phyloP scores from a whole-genome alignment of 257 asterid genomes.

The Jacaranda mimosifolia region DNA sequence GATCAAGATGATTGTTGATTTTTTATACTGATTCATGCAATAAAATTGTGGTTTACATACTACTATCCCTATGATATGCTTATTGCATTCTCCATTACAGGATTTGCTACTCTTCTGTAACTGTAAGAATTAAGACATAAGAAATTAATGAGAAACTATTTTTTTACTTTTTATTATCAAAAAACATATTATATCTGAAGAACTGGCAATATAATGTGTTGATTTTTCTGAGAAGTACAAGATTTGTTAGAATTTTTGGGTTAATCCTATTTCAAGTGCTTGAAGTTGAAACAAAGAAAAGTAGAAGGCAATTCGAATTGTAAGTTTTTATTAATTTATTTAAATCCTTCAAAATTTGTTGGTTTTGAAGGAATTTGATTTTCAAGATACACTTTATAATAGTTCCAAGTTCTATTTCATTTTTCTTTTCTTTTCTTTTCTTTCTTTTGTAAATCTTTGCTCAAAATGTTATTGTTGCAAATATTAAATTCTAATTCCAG shows the following conservation, averaged over 20 bases:
- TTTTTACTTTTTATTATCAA: background rate
- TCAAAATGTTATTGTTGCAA: background rate
- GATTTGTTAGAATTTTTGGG: slow-evolving; percentile 12
- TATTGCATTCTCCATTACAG: background rate
- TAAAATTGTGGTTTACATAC: slow-evolving; percentile 5
- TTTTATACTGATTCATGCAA: slow-evolving; percentile 23
- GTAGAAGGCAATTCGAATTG: slow-evolving; percentile 5
- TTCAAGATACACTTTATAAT: background rate
- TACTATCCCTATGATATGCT: background rate
- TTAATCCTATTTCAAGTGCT: background rate
- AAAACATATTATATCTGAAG: background rate
- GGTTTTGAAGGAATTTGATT: background rate
- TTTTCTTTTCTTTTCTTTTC: background rate
- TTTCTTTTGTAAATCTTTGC: too few species aligned
- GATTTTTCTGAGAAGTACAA: background rate
- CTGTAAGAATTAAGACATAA: slow-evolving; percentile 4
- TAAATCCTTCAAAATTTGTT: slow-evolving; percentile 5
- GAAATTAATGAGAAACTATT: background rate
- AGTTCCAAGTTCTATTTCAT: background rate
- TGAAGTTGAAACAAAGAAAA: slow-evolving; percentile 7
- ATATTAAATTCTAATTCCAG: slow-evolving; percentile 11
- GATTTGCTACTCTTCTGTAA: slow-evolving; percentile 4
- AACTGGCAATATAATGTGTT: background rate
- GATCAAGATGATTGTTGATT: slow-evolving; percentile 12
- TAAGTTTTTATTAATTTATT: slow-evolving; percentile 1